Base-by-base conservation (phyloP, 208 protist genomes). In the Wallacemonas sp. region DNA sequence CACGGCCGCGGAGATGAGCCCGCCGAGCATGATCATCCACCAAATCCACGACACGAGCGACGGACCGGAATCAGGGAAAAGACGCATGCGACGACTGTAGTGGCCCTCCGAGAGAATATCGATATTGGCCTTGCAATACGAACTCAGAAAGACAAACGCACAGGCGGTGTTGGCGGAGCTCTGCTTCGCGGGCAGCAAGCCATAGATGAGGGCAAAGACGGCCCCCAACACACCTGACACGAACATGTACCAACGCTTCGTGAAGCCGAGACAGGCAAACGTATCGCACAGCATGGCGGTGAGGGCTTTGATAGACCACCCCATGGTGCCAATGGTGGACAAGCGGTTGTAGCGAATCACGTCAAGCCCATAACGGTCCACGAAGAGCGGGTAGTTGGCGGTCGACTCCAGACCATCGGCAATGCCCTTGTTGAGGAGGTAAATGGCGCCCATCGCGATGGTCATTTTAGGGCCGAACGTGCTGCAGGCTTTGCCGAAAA, bases 41-140 rank as follows among this genome's bases (percentile, higher is more conserved):
- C 80, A 90, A 14, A 93, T 70, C 74, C 80, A 90, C 34, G 76
- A 85, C 34, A 93, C 79, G 21, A 93, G 64, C 14, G 79, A 36
- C 17, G 80, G 72, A 36, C 83, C 82, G 8, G 77, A 42, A 28
- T 44, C 45, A 14, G 86, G 86, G 54, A 72, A 56, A 39, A 68
- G 53, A 24, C 79, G 80, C 30, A 93, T 85, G 33, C 88, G 58
- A 19, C 82, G 78, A 31, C 79, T 90, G 83, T 93, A 93, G 62
- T 85, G 80, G 27, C 86, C 86, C 66, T 93, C 74, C 6, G 81
- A 86, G 21, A 93, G 77, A 58, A 90, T 86, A 55, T 93, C 86
- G 42, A 93, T 66, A 58, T 84, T 86, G n/a, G 80, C 77, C 66
- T 81, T 88, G 53, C 79, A 68, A 33, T 72, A 88, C 27, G 46